phyloP scores from a whole-genome alignment of 176 grass and related monocot genomes.

The Pontederia crassipes region DNA sequence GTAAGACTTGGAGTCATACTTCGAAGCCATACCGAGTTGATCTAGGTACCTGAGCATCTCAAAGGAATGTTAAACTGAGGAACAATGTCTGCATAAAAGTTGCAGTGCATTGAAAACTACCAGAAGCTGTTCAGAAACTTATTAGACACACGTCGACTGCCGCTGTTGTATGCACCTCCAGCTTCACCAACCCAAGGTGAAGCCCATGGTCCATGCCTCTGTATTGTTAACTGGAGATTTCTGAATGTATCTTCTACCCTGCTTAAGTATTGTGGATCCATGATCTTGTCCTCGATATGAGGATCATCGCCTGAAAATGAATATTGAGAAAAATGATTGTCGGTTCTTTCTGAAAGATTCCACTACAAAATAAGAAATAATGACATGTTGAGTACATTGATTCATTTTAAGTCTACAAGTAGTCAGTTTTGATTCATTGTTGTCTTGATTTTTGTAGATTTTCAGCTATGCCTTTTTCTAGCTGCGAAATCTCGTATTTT shows the following conservation, averaged over 20 bases:
- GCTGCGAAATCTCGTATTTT: too few relatives aligned
- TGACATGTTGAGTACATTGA: too few relatives aligned
- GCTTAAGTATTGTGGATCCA: slow-evolving; percentile 64
- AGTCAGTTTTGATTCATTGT: too few relatives aligned
- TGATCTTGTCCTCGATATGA: slow-evolving; percentile 49
- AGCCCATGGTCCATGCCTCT: slow-evolving; percentile 67
- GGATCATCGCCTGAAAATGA: slow-evolving; percentile 68
- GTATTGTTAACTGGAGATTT: slow-evolving; percentile 61
- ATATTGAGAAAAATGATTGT: slow-evolving; percentile 4
- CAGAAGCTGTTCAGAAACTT: slow-evolving; percentile 95
- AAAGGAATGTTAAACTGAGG: not conserved
- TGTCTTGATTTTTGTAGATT: too few relatives aligned
- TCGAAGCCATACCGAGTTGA: slow-evolving; percentile 82
- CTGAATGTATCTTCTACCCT: slow-evolving; percentile 56
- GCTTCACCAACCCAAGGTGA: slow-evolving; percentile 89
- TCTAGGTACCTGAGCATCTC: slow-evolving; percentile 76
- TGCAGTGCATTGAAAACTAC: slow-evolving; percentile 21
- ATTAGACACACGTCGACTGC: slow-evolving; percentile 62
- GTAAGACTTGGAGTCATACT: slow-evolving; percentile 88
- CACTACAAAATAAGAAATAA: too few relatives aligned
- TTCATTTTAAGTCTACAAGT: too few relatives aligned
- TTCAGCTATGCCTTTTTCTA: too few relatives aligned
- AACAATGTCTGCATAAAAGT: too few relatives aligned
- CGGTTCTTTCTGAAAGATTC: not conserved
- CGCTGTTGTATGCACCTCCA: slow-evolving; percentile 94